Percentiles rank a stretch among this genome's conserved stretches.
These are phyloP conservation scores for Nemania sp. DNA, from an alignment of 2,329 filamentous ascomycete species.

Conservation along the genomic window DNA sequence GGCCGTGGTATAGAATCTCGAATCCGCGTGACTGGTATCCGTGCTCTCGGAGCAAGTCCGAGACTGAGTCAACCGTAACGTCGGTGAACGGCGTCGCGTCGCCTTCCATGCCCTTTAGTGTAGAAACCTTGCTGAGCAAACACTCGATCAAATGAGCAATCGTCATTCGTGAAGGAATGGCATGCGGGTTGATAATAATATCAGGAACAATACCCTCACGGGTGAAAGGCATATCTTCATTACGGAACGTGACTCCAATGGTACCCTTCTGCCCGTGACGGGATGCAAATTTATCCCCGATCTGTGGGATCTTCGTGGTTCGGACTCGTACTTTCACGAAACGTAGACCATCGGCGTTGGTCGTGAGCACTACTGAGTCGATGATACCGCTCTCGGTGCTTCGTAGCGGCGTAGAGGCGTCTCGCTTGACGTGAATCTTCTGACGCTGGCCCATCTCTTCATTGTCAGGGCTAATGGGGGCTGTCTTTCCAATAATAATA, in stretches of 20 bases:
- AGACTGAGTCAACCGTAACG: constrained; percentile 94
- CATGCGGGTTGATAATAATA: constrained; percentile 98
- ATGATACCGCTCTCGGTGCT: constrained; percentile 98
- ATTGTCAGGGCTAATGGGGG: constrained; percentile 90
- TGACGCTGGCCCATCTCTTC: constrained; percentile 95
- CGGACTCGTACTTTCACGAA: constrained; percentile 98
- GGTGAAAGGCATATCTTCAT: constrained; percentile 99
- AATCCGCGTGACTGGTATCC: constrained; percentile 98
- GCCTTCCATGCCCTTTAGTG: constrained; percentile 92
- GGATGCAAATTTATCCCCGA: constrained; percentile 99
- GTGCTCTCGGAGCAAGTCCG: constrained; percentile 84
- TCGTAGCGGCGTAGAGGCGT: constrained; percentile 93
- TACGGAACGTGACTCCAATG: constrained; percentile 96
- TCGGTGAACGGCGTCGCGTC: constrained; percentile 98
- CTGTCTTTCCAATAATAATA: constrained; percentile 99
- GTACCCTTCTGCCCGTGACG: constrained; percentile 99
- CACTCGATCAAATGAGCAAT: constrained; percentile 99
- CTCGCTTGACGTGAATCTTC: constrained; percentile 89
- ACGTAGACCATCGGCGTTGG: constrained; percentile 91
- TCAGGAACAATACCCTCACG: constrained; percentile 91
- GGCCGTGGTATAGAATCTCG: constrained; percentile 98
- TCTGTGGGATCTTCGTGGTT: constrained; percentile 98
- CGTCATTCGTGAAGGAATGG: constrained; percentile 99
- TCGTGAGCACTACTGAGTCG: constrained; percentile 92
- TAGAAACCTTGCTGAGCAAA: constrained; percentile 94